Base-by-base conservation (phyloP, 768 basidiomycete species). In the Lactarius hengduanensis region DNA sequence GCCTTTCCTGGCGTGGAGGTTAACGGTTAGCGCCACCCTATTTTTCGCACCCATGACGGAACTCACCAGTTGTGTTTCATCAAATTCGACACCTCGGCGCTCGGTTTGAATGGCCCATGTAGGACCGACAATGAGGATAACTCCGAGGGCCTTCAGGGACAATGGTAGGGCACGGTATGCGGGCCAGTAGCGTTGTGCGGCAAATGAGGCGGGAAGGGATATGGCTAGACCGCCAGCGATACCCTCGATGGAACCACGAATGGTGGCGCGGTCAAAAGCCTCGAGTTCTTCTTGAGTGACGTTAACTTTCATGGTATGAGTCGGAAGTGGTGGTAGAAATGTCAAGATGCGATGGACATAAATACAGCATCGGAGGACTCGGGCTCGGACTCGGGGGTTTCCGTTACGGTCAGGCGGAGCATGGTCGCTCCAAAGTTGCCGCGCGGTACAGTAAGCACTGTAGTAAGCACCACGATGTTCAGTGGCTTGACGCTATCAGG, bases 101-200 rank as follows among this genome's bases (percentile, higher is more conserved):
- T 81, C 80, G 8, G 80, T 79, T 63, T 78, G 76, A 72, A 81
- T 76, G 60, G 79, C 80, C 70, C 73, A 77, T 28, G 72, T 56
- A 53, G 80, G 80, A 0, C 73, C 76, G 65, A 76, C 73, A 61
- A 80, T 54, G 57, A 77, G 63, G 59, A 81, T 72, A 63, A 78
- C 74, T 45, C 77, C 77, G 61, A 80, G 75, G 16, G 75, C 76
- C 69, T 81, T 81, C 60, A 81, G 76, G n/a, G 75, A 71, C 34
- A 72, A 59, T 30, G 80, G 80, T 13, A 81, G 75, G 9, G 70
- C 59, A 66, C 80, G 78, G 72, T 78, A 80, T 59, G 73, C 75
- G 10, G 78, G 72, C 75, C 73, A 78, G 55, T 72, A 66, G 41
- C 74, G 72, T 50, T 80, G 76, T n/a, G 73, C 61, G 66, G 71